Evolutionary conservation across 1,284 basidiomycete genomes (phyloP).

Genomic region (Marasmius oreades): DNA sequence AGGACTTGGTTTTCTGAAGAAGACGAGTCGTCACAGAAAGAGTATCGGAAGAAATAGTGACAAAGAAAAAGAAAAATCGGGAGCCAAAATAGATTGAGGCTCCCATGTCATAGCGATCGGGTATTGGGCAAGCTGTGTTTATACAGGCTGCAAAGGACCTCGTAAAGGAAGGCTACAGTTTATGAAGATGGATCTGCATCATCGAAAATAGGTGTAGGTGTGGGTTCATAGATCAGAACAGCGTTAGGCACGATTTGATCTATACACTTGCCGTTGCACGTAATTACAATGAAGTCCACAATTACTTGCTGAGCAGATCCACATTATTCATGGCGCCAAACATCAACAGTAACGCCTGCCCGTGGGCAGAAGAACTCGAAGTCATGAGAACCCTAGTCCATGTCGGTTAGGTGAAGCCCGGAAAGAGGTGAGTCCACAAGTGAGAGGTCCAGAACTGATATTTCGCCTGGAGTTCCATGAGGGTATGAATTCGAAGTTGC

Average conservation of each 20-base stretch:
- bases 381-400: too few relatives aligned
- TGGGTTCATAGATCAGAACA: neutral
- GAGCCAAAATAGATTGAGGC: conserved; percentile 1
- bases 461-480: too few relatives aligned
- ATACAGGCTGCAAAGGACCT: conserved; percentile 3
- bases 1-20: conserved; percentile 3
- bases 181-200: conserved; percentile 3
- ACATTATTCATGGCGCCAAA: neutral
- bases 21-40: conserved; percentile 4
- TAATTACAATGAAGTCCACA: conserved; percentile 6
- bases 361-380: too few relatives aligned
- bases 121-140: conserved; percentile 12
- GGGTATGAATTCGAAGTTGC: too few relatives aligned
- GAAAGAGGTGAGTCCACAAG: too few relatives aligned
- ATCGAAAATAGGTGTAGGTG: conserved; percentile 10
- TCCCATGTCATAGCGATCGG: conserved; percentile 6
- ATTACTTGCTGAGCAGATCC: neutral
- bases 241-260: conserved; percentile 10
- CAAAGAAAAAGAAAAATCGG: conserved; percentile 6
- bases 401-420: too few relatives aligned
- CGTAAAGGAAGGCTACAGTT: conserved; percentile 4
- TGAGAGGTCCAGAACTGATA: too few relatives aligned
- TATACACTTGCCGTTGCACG: conserved; percentile 4
- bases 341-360: neutral
- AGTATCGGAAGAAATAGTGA: conserved; percentile 12